These are phyloP conservation scores for Leptographium radiaticola DNA, from an alignment of 2,329 filamentous ascomycete species.

Conservation along the genomic window DNA sequence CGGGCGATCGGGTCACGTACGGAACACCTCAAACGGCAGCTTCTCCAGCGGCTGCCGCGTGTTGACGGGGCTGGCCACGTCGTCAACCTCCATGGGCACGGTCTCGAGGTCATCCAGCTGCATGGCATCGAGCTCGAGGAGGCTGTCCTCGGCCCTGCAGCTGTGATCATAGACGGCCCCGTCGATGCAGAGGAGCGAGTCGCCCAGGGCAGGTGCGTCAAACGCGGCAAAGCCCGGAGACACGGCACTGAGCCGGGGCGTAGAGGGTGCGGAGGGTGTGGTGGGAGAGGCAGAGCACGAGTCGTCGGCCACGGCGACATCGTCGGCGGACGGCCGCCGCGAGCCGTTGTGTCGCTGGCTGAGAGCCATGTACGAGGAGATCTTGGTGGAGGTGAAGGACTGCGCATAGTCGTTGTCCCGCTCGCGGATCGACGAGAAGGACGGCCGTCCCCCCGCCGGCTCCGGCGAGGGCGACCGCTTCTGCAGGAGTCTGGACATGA, in stretches of 20 bases:
- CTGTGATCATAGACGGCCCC: neutral
- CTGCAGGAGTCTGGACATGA: slow-evolving; percentile 6
- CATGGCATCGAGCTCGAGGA: neutral
- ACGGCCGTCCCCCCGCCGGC: slow-evolving; percentile 28
- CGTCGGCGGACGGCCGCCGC: slow-evolving; percentile 21
- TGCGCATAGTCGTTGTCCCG: slow-evolving; percentile 45
- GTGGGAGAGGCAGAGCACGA: slow-evolving; percentile 11
- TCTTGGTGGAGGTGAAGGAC: slow-evolving; percentile 49
- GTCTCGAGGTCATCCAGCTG: slow-evolving; percentile 4
- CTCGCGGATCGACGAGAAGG: slow-evolving; percentile 50
- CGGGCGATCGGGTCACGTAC: slow-evolving; percentile 32
- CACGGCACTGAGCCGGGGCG: neutral
- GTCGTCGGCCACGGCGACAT: slow-evolving; percentile 38
- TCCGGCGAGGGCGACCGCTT: slow-evolving; percentile 9
- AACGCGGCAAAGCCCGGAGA: neutral
- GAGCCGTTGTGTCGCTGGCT: slow-evolving; percentile 7
- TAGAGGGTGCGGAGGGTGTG: slow-evolving; percentile 8
- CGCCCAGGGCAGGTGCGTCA: neutral
- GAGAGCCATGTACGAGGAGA: slow-evolving; percentile 37
- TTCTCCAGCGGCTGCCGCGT: slow-evolving; percentile 36
- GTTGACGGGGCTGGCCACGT: neutral
- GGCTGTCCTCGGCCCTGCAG: neutral
- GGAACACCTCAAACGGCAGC: slow-evolving; percentile 57
- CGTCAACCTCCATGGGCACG: slow-evolving; percentile 1
- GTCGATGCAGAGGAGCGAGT: neutral